phyloP scores from a whole-genome alignment of 2,329 filamentous ascomycete species.

The Aspergillus arachidicola region DNA sequence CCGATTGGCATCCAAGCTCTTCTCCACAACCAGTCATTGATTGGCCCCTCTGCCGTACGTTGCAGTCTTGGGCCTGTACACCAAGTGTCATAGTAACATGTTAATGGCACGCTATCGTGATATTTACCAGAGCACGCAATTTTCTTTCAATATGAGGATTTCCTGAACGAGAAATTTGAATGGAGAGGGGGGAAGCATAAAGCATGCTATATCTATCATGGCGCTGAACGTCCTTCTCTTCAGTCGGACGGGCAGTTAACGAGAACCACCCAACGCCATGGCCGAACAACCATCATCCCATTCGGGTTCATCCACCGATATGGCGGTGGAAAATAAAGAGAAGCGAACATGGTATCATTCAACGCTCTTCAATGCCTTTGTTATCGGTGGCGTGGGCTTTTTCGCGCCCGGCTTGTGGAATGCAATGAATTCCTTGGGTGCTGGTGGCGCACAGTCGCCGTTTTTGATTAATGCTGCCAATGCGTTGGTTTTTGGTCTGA shows the following conservation, averaged over 20 bases:
- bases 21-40: slow-evolving; percentile 5
- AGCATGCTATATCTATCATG: not conserved
- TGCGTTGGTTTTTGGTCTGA: slow-evolving; percentile 50
- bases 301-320: slow-evolving; percentile 15
- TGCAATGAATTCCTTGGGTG: slow-evolving; percentile 58
- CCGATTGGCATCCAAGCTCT: not conserved
- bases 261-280: slow-evolving; percentile 12
- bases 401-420: slow-evolving; percentile 54
- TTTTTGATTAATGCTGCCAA: slow-evolving; percentile 58
- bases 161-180: not conserved
- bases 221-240: not conserved
- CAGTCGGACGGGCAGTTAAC: not conserved
- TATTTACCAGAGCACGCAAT: slow-evolving; percentile 8
- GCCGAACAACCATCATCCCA: slow-evolving; percentile 15
- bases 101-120: slow-evolving; percentile 1
- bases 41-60: not conserved
- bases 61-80: slow-evolving; percentile 1
- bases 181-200: not conserved
- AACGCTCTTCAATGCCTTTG: slow-evolving; percentile 57
- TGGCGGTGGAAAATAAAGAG: not conserved
- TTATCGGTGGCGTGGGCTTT: slow-evolving; percentile 58
- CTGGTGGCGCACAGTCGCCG: slow-evolving; percentile 55
- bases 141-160: slow-evolving; percentile 3
- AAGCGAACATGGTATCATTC: slow-evolving; percentile 50
- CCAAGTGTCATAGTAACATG: not conserved